Evolutionary conservation across 106 monocot genomes (phyloP).

Genomic region (Platanthera zijinensis): DNA sequence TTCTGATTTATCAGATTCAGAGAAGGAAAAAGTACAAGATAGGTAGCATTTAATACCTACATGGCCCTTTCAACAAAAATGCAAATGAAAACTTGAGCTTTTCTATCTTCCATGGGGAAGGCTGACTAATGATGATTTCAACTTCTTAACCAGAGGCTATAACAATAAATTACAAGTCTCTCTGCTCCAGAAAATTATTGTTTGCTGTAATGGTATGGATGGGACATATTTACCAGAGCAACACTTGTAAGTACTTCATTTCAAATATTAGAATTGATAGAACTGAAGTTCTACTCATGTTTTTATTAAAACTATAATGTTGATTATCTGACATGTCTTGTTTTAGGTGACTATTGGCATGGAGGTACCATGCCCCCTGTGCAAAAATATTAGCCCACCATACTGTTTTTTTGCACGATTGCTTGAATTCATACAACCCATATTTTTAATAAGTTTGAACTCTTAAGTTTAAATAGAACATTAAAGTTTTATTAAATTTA

Average conservation of each 20-base stretch:
- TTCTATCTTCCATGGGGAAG: background rate
- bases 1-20: constrained; percentile 44
- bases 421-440: too few relatives aligned
- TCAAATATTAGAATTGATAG: background rate
- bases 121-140: background rate
- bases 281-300: background rate
- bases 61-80: background rate
- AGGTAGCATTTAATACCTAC: constrained; percentile 27
- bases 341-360: background rate
- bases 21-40: constrained; percentile 22
- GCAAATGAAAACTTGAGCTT: background rate
- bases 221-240: constrained; percentile 64
- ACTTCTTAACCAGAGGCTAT: constrained; percentile 13
- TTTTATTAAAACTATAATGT: background rate
- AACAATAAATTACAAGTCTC: constrained; percentile 23
- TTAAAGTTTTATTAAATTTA: too few relatives aligned
- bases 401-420: too few relatives aligned
- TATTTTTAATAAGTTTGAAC: too few relatives aligned
- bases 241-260: constrained; percentile 53
- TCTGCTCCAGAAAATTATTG: constrained; percentile 29
- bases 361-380: too few relatives aligned
- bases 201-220: constrained; percentile 69
- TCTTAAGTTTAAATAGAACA: too few relatives aligned
- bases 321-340: background rate
- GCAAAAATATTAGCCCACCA: too few relatives aligned